Percentiles rank a stretch among this genome's conserved stretches.
These are phyloP conservation scores for Phytophthora megakarya DNA, from an alignment of 352 stramenopile genomes.

Conservation along the genomic window DNA sequence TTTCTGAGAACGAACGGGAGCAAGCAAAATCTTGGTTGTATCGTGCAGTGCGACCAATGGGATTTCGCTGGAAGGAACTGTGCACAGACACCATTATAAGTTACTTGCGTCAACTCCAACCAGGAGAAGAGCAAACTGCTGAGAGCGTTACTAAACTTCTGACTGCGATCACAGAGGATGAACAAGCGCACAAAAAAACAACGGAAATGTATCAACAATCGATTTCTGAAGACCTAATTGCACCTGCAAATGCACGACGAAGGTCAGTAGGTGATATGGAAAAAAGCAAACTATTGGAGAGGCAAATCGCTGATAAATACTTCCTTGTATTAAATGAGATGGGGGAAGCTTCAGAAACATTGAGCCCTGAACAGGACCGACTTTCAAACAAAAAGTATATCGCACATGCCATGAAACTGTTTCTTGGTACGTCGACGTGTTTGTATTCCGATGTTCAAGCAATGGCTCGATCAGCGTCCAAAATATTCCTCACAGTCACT, in stretches of 20 bases:
- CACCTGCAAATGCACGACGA: background rate
- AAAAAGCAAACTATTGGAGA: constrained; percentile 31
- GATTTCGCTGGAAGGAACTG: constrained; percentile 51
- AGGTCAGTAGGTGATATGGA: constrained; percentile 27
- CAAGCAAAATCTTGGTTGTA: constrained; percentile 24
- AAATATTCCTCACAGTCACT: constrained; percentile 49
- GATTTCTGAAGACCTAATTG: constrained; percentile 1
- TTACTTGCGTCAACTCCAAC: constrained; percentile 23
- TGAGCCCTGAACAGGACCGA: background rate
- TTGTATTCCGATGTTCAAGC: constrained; percentile 39
- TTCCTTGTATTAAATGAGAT: constrained; percentile 27
- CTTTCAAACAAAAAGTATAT: constrained; percentile 58
- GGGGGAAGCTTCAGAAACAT: background rate
- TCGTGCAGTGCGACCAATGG: constrained; percentile 40
- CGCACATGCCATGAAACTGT: constrained; percentile 39
- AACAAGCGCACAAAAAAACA: constrained; percentile 16
- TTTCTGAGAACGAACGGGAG: constrained; percentile 45
- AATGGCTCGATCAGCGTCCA: constrained; percentile 29
- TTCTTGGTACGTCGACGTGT: constrained; percentile 39
- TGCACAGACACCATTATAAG: constrained; percentile 49
- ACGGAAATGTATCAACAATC: constrained; percentile 16
- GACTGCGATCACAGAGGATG: constrained; percentile 27
- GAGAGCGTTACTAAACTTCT: constrained; percentile 26
- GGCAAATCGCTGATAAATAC: constrained; percentile 37
- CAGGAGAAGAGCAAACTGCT: background rate